phyloP scores from a whole-genome alignment of 805 yeast genomes.

The Suhomyces canberraensis region DNA sequence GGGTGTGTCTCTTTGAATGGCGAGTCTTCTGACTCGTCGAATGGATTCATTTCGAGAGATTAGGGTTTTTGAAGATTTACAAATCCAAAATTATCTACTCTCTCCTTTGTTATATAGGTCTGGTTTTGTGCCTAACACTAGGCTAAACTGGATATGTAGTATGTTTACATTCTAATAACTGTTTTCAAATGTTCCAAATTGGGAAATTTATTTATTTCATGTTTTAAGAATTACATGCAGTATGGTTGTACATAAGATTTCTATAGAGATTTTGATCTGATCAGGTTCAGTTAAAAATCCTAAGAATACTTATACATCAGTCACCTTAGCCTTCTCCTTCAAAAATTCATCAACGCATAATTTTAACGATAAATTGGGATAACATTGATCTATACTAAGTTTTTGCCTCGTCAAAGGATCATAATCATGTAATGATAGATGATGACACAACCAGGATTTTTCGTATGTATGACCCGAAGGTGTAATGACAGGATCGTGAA shows the following conservation, averaged over 20 bases:
- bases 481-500: constrained; percentile 43
- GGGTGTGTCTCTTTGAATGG: constrained; percentile 37
- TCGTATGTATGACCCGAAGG: constrained; percentile 45
- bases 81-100: not conserved
- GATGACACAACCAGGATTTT: constrained; percentile 33
- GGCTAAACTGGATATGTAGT: no score
- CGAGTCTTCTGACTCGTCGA: constrained; percentile 23
- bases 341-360: constrained; percentile 12
- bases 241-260: no score
- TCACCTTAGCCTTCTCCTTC: no score
- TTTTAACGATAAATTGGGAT: constrained; percentile 10
- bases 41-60: constrained; percentile 20
- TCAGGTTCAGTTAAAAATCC: no score
- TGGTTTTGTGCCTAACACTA: no score
- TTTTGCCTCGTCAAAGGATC: constrained; percentile 40
- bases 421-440: constrained; percentile 27
- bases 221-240: not conserved
- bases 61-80: not conserved
- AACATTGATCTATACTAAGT: constrained; percentile 8
- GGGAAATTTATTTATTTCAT: constrained; percentile 12
- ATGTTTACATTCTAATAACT: constrained; percentile 4
- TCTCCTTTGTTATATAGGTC: no score
- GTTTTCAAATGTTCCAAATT: constrained; percentile 19
- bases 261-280: no score
- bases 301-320: no score